Percentiles rank a stretch among this genome's conserved stretches.
These are phyloP conservation scores for Pythium brassicae DNA, from an alignment of 352 stramenopile species.

Conservation along the genomic window DNA sequence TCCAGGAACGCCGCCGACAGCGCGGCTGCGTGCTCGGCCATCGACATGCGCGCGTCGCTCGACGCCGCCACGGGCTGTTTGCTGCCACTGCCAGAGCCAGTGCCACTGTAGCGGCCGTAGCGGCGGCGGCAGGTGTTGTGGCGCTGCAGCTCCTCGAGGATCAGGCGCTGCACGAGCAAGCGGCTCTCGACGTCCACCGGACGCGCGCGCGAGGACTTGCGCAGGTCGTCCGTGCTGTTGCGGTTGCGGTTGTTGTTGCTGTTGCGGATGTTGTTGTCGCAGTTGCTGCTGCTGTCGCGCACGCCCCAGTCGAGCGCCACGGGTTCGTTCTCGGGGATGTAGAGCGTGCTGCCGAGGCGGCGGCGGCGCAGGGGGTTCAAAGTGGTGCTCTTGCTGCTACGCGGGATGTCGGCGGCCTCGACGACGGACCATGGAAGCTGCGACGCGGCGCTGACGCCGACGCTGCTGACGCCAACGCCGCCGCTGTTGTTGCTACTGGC, in stretches of 20 bases:
- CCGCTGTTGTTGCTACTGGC: background rate
- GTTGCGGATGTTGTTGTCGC: too few relatives aligned
- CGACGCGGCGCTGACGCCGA: background rate
- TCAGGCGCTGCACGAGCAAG: slow-evolving; percentile 10
- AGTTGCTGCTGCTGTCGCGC: slow-evolving; percentile 1
- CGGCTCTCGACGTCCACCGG: slow-evolving; percentile 4
- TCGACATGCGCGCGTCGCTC: slow-evolving; percentile 1
- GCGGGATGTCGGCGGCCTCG: background rate
- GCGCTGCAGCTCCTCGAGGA: slow-evolving; percentile 13
- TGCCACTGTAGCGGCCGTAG: too few relatives aligned
- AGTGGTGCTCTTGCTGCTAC: background rate
- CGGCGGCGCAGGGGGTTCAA: background rate
- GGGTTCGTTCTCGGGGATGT: slow-evolving; percentile 15
- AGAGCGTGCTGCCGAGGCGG: background rate
- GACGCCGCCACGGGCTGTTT: background rate
- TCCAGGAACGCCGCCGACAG: slow-evolving; percentile 11
- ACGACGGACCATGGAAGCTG: too few relatives aligned
- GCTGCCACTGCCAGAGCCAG: too few relatives aligned
- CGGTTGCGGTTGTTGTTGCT: too few relatives aligned
- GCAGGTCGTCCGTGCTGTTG: slow-evolving; percentile 7
- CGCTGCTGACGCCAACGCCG: background rate
- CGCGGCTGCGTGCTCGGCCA: slow-evolving; percentile 11
- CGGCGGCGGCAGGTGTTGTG: slow-evolving; percentile 3
- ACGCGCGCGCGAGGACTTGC: slow-evolving; percentile 3
- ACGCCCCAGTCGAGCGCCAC: slow-evolving; percentile 10